Percentiles rank a stretch among this genome's conserved stretches.
These are phyloP conservation scores for Phytophthora megakarya DNA, from an alignment of 352 stramenopile genomes.

Conservation along the genomic window DNA sequence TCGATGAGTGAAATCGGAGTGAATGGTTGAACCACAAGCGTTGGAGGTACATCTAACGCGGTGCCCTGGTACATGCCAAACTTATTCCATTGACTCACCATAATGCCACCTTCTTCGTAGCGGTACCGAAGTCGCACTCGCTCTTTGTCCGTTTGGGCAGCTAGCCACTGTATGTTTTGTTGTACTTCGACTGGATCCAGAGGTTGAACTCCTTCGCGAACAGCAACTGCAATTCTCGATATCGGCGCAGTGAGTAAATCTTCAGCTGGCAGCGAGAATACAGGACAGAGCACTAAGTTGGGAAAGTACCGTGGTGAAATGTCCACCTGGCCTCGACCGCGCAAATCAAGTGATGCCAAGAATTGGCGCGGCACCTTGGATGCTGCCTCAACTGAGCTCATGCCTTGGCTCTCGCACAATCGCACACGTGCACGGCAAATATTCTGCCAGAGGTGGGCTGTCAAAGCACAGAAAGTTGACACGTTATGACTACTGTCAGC, in stretches of 20 bases:
- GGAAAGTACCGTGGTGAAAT: constrained; percentile 32
- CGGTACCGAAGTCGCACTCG: constrained; percentile 21
- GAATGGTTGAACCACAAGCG: constrained; percentile 29
- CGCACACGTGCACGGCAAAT: constrained; percentile 6
- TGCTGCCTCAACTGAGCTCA: constrained; percentile 12
- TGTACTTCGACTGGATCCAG: constrained; percentile 9
- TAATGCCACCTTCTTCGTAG: constrained; percentile 19
- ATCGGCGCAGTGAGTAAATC: constrained; percentile 16
- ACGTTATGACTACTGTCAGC: neutral
- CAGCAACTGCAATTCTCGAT: constrained; percentile 1
- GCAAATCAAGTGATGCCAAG: constrained; percentile 23
- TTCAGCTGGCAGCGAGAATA: constrained; percentile 19
- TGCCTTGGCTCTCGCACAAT: constrained; percentile 1
- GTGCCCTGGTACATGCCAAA: constrained; percentile 32
- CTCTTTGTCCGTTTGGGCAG: constrained; percentile 26
- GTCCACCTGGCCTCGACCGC: constrained; percentile 20
- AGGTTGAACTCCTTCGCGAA: constrained; percentile 10
- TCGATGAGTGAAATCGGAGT: constrained; percentile 32
- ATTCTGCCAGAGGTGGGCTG: constrained; percentile 21
- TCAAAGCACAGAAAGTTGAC: constrained; percentile 20
- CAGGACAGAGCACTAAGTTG: constrained; percentile 27
- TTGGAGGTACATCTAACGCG: constrained; percentile 21
- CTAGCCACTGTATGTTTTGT: constrained; percentile 25
- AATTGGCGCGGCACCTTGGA: constrained; percentile 18
- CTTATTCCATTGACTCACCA: constrained; percentile 36